Evolutionary conservation across 2,329 filamentous ascomycete genomes (phyloP).

Genomic region (Penicillium sp.): DNA sequence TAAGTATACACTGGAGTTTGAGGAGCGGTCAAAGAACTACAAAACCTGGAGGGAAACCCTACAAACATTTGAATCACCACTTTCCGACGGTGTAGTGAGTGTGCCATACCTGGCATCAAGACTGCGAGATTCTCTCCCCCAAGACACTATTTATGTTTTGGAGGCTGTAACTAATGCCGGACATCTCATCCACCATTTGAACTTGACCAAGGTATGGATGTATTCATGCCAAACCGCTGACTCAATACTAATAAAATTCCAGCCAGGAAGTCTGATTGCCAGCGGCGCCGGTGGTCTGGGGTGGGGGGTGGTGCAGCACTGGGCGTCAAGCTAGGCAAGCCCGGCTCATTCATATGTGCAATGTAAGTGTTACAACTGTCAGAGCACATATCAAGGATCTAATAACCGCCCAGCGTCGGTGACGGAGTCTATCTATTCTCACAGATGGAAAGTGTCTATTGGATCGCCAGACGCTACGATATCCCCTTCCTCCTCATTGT

Average conservation of each 20-base stretch:
- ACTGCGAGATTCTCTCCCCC: constrained; percentile 56
- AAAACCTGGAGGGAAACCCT: constrained; percentile 11
- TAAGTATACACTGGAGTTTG: constrained; percentile 9
- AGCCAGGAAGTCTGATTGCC: constrained; percentile 21
- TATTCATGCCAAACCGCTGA: not conserved
- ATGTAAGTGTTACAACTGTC: constrained; percentile 35
- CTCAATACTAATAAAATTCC: not conserved
- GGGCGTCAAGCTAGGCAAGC: constrained; percentile 69
- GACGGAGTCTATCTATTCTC: constrained; percentile 66
- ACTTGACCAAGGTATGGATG: constrained; percentile 14
- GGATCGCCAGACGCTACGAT: constrained; percentile 63
- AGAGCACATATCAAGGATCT: not conserved
- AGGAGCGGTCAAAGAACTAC: constrained; percentile 9
- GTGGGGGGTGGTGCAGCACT: constrained; percentile 74
- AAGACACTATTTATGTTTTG: constrained; percentile 68
- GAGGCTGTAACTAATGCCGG: constrained; percentile 73
- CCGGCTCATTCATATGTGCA: constrained; percentile 57
- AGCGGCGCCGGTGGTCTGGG: constrained; percentile 71
- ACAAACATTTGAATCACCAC: constrained; percentile 7
- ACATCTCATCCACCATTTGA: constrained; percentile 25
- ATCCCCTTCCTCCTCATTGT: constrained; percentile 65
- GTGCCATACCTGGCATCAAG: constrained; percentile 56
- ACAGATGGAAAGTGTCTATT: constrained; percentile 64
- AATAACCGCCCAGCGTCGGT: constrained; percentile 46
- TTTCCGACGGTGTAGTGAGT: constrained; percentile 32